Evolutionary conservation across 306 rosid species (phyloP), one percentile per base, ranked within the genome.

Genomic region (Ammopiptanthus mongolicus): DNA sequence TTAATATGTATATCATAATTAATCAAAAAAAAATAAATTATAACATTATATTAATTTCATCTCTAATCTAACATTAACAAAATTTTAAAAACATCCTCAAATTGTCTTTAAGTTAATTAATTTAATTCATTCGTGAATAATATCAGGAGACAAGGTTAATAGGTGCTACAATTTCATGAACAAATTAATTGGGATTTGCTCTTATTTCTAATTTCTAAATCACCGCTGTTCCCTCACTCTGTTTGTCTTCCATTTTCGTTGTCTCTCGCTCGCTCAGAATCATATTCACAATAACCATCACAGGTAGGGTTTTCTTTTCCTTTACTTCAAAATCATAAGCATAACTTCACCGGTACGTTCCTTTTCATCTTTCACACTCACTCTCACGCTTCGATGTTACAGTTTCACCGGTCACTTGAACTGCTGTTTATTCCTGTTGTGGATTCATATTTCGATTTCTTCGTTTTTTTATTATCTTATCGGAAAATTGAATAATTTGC

Each of bases 261-360:
- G 18, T 66, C 52, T 71, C 78, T 78, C 73, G 25, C 64, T 28
- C 64, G 73, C 79, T 70, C 36, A 50, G 79, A 66, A 80, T 83
- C 78, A 81, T 65, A 6, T 74, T 62, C 89, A 56, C 67, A 63
- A 41, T 41, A 14, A 2, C 47, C 10, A 2, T 8, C 11, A 41
- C 0, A 0, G 78, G 76, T 86, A 81, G 87, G 96, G 87, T 90
- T 95, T 91, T 79, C 90, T 78, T 81, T 72, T 77, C 78, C 85
- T 86, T 80, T 82, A 80, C 96, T 87, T 81, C 74, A 22, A 88
- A 86, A 65, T 75, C 84, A 36, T 21, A 53, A 68, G 34, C 74
- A 5, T 6, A 52, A 73, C 86, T 64, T 79, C 81, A 28, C 79
- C 34, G 93, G 96, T 91, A 87, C 78, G 88, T 81, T 78, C 36